phyloP scores from a whole-genome alignment of 495 filamentous ascomycete species.

The Corynascus novoguineensis region DNA sequence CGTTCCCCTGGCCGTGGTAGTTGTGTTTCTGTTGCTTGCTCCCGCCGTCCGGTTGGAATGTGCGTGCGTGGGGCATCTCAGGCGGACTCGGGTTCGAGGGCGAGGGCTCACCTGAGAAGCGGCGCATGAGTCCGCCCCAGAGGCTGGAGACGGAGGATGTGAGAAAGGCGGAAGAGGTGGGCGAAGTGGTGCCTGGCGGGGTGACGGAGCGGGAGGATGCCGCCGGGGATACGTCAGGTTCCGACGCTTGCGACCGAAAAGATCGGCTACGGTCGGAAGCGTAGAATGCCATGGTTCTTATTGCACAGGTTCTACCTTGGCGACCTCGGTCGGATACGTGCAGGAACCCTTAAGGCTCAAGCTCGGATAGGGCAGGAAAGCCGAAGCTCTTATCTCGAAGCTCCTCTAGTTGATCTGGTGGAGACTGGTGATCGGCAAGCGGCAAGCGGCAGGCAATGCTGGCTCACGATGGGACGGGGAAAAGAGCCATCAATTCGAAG shows the following conservation, averaged over 20 bases:
- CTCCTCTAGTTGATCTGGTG: neutral
- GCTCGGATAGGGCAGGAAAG: too few species aligned
- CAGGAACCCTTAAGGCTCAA: too few species aligned
- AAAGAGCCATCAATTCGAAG: slow-evolving; percentile 6
- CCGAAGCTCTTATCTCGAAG: too few species aligned
- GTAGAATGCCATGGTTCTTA: slow-evolving; percentile 23
- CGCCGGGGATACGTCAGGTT: slow-evolving; percentile 19
- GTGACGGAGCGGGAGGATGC: slow-evolving; percentile 32
- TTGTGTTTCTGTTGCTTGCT: neutral
- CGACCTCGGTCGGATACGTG: too few species aligned
- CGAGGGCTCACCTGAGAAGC: slow-evolving; percentile 30
- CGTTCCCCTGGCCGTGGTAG: slow-evolving; percentile 18
- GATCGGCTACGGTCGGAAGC: slow-evolving; percentile 15
- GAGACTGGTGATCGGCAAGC: neutral
- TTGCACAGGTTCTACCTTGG: too few species aligned
- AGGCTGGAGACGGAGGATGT: slow-evolving; percentile 28
- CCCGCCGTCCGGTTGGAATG: slow-evolving; percentile 21
- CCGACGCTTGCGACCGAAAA: slow-evolving; percentile 24
- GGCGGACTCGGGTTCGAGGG: slow-evolving; percentile 7
- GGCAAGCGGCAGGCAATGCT: neutral
- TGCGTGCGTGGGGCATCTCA: slow-evolving; percentile 18
- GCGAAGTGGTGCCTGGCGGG: slow-evolving; percentile 22
- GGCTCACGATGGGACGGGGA: neutral
- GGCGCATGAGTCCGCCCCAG: slow-evolving; percentile 35
- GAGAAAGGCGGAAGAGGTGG: slow-evolving; percentile 23